phyloP scores from a whole-genome alignment of 2,329 filamentous ascomycete genomes.

The Colletotrichum cereale region DNA sequence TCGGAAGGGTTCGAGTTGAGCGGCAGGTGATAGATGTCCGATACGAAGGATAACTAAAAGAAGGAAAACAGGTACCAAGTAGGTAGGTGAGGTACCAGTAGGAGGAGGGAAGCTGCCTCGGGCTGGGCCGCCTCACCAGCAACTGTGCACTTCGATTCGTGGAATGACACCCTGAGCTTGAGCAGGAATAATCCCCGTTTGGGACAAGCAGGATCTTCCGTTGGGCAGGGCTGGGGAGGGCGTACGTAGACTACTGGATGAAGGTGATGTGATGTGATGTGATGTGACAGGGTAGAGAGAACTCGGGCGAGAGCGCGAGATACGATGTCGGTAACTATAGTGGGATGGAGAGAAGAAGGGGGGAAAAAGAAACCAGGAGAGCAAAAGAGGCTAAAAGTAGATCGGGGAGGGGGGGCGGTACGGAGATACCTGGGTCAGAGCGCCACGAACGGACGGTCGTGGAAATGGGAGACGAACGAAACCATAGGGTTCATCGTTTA shows the following conservation, averaged over 20 bases:
- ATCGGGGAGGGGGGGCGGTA: slow-evolving; percentile 13
- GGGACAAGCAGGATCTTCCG: slow-evolving; percentile 30
- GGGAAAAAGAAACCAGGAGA: neutral
- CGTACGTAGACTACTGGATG: neutral
- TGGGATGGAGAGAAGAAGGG: neutral
- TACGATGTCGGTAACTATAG: neutral
- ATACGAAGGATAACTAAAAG: neutral
- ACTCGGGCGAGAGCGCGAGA: neutral
- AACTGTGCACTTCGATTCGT: slow-evolving; percentile 33
- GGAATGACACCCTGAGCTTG: slow-evolving; percentile 35
- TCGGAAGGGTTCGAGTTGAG: slow-evolving; percentile 36
- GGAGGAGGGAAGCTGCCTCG: slow-evolving; percentile 11
- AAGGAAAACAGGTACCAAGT: neutral
- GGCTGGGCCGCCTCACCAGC: slow-evolving; percentile 36
- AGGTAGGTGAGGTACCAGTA: neutral
- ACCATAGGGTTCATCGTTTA: neutral
- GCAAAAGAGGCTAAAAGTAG: slow-evolving; percentile 35
- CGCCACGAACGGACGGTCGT: slow-evolving; percentile 1
- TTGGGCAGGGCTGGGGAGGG: slow-evolving; percentile 25
- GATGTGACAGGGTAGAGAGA: neutral
- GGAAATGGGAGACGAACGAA: slow-evolving; percentile 17
- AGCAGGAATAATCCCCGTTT: slow-evolving; percentile 26
- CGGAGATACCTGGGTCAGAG: slow-evolving; percentile 4
- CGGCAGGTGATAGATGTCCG: slow-evolving; percentile 14
- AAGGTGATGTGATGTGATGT: neutral